Evolutionary conservation across 257 asterid genomes (phyloP).

Genomic region (Misopates orontium): DNA sequence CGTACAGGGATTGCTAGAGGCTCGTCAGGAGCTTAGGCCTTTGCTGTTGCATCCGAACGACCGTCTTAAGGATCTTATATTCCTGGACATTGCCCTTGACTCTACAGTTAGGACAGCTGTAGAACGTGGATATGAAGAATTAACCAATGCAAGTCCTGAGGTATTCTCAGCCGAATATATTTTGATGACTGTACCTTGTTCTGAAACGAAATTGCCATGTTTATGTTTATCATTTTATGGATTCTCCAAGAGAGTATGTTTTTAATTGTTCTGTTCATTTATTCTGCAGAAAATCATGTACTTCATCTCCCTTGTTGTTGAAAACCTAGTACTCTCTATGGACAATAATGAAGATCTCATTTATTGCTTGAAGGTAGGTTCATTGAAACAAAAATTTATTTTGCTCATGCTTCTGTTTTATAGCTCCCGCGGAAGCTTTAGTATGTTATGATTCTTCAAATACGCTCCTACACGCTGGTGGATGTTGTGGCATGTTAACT

Average conservation of each 20-base stretch:
- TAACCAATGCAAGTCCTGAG: constrained; percentile 80
- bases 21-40: constrained; percentile 95
- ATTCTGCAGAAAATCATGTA: constrained; percentile 81
- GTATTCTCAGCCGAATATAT: constrained; percentile 35
- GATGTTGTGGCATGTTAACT: not conserved
- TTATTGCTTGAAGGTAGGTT: constrained; percentile 87
- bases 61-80: constrained; percentile 92
- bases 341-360: constrained; percentile 82
- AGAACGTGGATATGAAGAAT: constrained; percentile 92
- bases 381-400: constrained; percentile 11
- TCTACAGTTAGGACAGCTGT: constrained; percentile 96
- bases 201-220: not conserved
- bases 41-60: constrained; percentile 65
- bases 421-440: constrained; percentile 19
- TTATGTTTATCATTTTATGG: constrained; percentile 12
- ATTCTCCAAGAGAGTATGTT: constrained; percentile 17
- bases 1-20: constrained; percentile 89
- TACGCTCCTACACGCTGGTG: not conserved
- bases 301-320: constrained; percentile 85
- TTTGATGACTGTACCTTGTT: constrained; percentile 1
- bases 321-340: constrained; percentile 87
- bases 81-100: constrained; percentile 93
- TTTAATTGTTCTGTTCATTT: constrained; percentile 25
- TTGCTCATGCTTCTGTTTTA: constrained; percentile 19
- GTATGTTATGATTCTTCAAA: constrained; percentile 9